Conservation (phyloP, 768 basidiomycete species). For the Rickenella mellea region DNA sequence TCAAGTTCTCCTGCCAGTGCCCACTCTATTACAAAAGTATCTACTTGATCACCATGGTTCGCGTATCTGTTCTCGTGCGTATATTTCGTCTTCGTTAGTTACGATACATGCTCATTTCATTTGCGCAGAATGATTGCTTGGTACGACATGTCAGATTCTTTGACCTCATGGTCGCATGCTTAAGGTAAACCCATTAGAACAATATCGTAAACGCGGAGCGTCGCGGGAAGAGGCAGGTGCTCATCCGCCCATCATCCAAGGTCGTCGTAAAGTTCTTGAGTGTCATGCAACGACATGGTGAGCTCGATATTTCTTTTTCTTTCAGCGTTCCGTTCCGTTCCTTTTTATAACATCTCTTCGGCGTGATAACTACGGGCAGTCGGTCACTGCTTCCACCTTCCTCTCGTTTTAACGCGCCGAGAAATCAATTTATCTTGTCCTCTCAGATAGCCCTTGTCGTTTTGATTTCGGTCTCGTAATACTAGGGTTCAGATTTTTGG, state of each 20-base stretch:
- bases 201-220: conserved; percentile 99
- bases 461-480: background rate
- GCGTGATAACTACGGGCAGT: conserved; percentile 83
- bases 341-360: conserved; percentile 26
- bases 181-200: conserved; percentile 43
- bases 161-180: conserved; percentile 3
- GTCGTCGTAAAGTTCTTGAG: conserved; percentile 96
- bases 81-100: background rate
- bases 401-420: conserved; percentile 82
- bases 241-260: conserved; percentile 95
- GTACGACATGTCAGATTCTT: conserved; percentile 18
- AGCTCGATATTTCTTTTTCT: conserved; percentile 22
- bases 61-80: conserved; percentile 71
- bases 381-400: conserved; percentile 49
- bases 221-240: conserved; percentile 98
- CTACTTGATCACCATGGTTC: conserved; percentile 59
- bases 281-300: conserved; percentile 97
- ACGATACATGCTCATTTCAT: background rate
- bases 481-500: background rate
- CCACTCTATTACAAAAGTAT: conserved; percentile 7
- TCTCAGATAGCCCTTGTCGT: conserved; percentile 1
- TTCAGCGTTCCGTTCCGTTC: conserved; percentile 1
- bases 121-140: conserved; percentile 49
- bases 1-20: conserved; percentile 17
- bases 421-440: conserved; percentile 45